Conservation (phyloP, 2,329 filamentous ascomycete species). For the Talaromyces sp. region DNA sequence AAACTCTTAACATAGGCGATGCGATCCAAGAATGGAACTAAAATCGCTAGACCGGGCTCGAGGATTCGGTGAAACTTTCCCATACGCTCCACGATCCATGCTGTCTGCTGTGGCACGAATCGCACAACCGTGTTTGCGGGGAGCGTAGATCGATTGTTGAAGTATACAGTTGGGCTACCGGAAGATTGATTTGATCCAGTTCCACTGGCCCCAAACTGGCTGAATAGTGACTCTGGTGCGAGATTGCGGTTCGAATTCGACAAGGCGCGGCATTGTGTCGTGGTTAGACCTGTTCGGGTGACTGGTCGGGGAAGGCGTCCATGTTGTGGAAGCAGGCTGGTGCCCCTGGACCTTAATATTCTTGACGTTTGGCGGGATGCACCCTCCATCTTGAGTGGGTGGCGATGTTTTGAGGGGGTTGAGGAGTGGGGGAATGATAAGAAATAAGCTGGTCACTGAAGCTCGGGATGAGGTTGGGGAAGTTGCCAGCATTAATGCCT, state of each 20-base stretch:
- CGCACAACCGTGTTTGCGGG: constrained; percentile 93
- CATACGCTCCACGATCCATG: constrained; percentile 99
- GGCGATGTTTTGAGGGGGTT: neutral
- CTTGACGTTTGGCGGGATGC: constrained; percentile 38
- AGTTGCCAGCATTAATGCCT: constrained; percentile 21
- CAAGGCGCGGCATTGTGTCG: constrained; percentile 32
- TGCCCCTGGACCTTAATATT: constrained; percentile 32
- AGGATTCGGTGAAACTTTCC: constrained; percentile 94
- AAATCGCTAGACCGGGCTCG: constrained; percentile 83
- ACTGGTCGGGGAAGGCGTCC: constrained; percentile 24
- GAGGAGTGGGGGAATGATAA: constrained; percentile 3
- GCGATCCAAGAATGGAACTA: constrained; percentile 88
- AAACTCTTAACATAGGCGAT: constrained; percentile 98
- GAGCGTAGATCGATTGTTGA: constrained; percentile 65
- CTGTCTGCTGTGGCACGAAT: constrained; percentile 98
- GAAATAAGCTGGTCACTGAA: constrained; percentile 6
- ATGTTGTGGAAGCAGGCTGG: constrained; percentile 27
- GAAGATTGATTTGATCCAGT: constrained; percentile 28
- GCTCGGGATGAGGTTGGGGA: constrained; percentile 13
- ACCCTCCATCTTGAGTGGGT: constrained; percentile 38
- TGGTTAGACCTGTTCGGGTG: constrained; percentile 25
- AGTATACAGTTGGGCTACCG: constrained; percentile 70
- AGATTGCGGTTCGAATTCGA: constrained; percentile 32
- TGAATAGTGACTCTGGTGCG: constrained; percentile 38
- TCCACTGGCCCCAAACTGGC: constrained; percentile 29